A percentile compares a stretch with the other conserved stretches of the same genome.
These are phyloP conservation scores for Grammothele lineata DNA, from an alignment of 768 basidiomycete genomes.

Conservation along the genomic window DNA sequence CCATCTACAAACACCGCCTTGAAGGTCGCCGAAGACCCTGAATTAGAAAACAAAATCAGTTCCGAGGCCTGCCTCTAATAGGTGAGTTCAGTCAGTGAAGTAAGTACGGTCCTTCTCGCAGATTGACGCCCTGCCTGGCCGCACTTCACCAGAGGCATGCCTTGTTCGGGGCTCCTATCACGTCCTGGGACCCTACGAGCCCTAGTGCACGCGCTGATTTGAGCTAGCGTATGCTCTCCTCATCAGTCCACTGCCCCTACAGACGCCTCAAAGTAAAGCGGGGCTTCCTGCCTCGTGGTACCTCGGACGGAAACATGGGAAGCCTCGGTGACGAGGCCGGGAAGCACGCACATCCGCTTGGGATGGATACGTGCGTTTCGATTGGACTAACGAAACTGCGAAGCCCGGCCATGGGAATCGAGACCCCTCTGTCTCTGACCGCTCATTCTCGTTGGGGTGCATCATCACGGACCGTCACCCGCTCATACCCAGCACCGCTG, in stretches of 20 bases:
- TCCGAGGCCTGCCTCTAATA: background rate
- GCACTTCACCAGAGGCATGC: background rate
- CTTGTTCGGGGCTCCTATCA: too few relatives aligned
- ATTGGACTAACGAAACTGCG: background rate
- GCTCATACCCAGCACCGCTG: background rate
- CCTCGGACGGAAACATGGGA: too few relatives aligned
- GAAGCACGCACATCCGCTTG: too few relatives aligned
- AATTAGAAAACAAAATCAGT: background rate
- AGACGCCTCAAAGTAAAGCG: too few relatives aligned
- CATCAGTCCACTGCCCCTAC: too few relatives aligned
- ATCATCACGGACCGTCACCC: too few relatives aligned
- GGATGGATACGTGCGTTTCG: background rate
- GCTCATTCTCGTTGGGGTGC: too few relatives aligned
- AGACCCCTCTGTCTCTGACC: background rate
- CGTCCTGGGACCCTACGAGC: too few relatives aligned
- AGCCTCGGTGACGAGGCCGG: too few relatives aligned
- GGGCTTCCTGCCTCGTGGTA: too few relatives aligned
- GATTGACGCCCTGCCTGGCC: background rate
- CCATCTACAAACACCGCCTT: slow-evolving; percentile 1
- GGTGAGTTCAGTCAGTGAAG: background rate
- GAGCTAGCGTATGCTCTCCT: too few relatives aligned
- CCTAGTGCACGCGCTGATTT: too few relatives aligned
- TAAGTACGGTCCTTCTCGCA: background rate
- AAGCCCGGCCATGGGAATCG: slow-evolving; percentile 9
- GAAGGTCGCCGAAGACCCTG: background rate